Evolutionary conservation across 192 early-diverging fungal genomes (phyloP).

Genomic region (Linnemannia zychae): DNA sequence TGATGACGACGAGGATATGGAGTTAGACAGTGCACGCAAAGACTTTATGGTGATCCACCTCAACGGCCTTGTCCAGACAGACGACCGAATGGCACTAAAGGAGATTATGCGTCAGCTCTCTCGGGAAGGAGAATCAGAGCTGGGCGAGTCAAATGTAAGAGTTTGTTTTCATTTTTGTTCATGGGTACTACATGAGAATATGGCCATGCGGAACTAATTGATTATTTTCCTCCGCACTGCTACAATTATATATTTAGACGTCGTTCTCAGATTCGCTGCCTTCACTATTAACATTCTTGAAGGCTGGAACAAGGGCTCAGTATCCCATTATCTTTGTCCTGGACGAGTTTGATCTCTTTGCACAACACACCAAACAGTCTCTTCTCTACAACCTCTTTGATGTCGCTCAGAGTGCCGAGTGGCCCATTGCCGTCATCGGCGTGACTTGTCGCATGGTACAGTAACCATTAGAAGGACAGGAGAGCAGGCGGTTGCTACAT

Average conservation of each 20-base stretch:
- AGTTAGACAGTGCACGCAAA: slow-evolving; percentile 25
- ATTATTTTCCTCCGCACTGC: slow-evolving; percentile 15
- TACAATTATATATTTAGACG: slow-evolving; percentile 50
- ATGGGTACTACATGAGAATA: neutral
- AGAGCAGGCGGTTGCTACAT: too few relatives aligned
- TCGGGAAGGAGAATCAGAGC: slow-evolving; percentile 68
- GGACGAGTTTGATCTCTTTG: slow-evolving; percentile 95
- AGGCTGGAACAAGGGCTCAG: slow-evolving; percentile 63
- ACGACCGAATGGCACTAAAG: slow-evolving; percentile 82
- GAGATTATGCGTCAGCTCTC: slow-evolving; percentile 88
- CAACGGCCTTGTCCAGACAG: slow-evolving; percentile 85
- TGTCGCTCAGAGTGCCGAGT: slow-evolving; percentile 84
- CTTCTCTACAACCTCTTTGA: slow-evolving; percentile 97
- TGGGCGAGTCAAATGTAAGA: slow-evolving; percentile 57
- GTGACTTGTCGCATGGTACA: slow-evolving; percentile 79
- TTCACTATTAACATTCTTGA: slow-evolving; percentile 74
- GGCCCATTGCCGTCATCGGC: slow-evolving; percentile 90
- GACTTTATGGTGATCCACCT: slow-evolving; percentile 78
- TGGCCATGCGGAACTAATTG: slow-evolving; percentile 6
- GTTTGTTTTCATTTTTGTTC: neutral
- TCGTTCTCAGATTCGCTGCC: slow-evolving; percentile 79
- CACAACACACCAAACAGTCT: slow-evolving; percentile 91
- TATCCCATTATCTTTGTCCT: slow-evolving; percentile 88
- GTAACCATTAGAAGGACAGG: neutral
- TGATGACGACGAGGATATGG: slow-evolving; percentile 25